Evolutionary conservation across 768 basidiomycete species (phyloP).

Genomic region (Leccinellum albellum): DNA sequence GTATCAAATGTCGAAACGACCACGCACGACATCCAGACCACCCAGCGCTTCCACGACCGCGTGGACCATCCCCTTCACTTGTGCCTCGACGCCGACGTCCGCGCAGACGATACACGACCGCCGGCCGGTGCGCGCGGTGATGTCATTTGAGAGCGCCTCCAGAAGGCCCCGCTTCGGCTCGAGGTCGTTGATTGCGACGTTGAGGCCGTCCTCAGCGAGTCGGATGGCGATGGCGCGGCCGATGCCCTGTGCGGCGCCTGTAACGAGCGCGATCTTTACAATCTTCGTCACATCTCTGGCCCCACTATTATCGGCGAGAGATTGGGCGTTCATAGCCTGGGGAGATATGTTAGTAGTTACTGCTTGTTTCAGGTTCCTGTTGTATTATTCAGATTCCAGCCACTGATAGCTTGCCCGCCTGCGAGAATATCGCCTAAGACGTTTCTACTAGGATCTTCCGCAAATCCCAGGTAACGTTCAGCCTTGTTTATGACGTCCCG

Average conservation of each 20-base stretch:
- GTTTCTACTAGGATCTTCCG: too few species aligned
- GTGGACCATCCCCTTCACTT: background rate
- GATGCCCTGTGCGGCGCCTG: conserved; percentile 45
- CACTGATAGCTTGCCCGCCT: too few species aligned
- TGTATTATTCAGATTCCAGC: too few species aligned
- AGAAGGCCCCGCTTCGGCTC: background rate
- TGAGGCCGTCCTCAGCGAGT: conserved; percentile 19
- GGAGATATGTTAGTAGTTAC: too few species aligned
- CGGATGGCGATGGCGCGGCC: conserved; percentile 45
- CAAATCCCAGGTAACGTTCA: too few species aligned
- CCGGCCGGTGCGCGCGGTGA: background rate
- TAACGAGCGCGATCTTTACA: conserved; percentile 36
- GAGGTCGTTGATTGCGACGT: background rate
- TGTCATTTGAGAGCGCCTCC: background rate
- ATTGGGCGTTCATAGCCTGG: background rate
- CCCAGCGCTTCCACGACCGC: background rate
- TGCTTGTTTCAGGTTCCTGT: too few species aligned
- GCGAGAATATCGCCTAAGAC: too few species aligned
- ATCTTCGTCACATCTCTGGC: background rate
- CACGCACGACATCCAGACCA: background rate
- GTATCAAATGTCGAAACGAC: background rate
- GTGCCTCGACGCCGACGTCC: background rate
- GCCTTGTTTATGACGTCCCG: too few species aligned
- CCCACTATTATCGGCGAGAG: background rate
- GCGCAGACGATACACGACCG: background rate